Conservation (phyloP, 139 green algal species). For the Edaphochlamys debaryana region DNA sequence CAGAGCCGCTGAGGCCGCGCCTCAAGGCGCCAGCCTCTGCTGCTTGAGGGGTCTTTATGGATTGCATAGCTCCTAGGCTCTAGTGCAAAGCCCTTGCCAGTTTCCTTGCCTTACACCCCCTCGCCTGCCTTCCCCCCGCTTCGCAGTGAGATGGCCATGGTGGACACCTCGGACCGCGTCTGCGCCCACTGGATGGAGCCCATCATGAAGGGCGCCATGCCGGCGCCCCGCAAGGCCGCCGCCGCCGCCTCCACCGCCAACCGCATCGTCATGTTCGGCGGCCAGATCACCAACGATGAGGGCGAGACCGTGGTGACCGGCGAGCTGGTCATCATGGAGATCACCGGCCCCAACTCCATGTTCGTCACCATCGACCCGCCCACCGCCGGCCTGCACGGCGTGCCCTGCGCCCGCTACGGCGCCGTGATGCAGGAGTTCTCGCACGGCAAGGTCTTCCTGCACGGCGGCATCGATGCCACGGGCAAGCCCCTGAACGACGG, state of each 20-base stretch:
- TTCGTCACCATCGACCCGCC: conserved; percentile 48
- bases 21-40: no score
- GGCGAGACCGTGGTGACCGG: conserved; percentile 55
- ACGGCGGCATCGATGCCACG: conserved; percentile 70
- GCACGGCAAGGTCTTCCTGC: conserved; percentile 77
- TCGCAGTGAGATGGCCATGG: conserved; percentile 50
- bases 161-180: conserved; percentile 47
- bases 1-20: no score
- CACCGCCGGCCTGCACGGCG: background rate
- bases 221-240: conserved; percentile 62
- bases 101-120: no score
- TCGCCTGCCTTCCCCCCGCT: no score
- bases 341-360: conserved; percentile 57
- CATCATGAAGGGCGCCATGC: conserved; percentile 64
- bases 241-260: conserved; percentile 52
- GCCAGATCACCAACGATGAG: conserved; percentile 54
- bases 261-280: conserved; percentile 74
- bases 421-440: conserved; percentile 59
- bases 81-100: no score
- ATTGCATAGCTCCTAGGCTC: no score
- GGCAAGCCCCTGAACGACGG: conserved; percentile 78
- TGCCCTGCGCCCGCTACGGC: conserved; percentile 41
- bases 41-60: no score
- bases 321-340: conserved; percentile 75
- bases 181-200: conserved; percentile 60